Percentiles rank a stretch among this genome's conserved stretches.
phyloP scores from a whole-genome alignment of 192 early-diverging fungal genomes.

The Dissophora globulifera region DNA sequence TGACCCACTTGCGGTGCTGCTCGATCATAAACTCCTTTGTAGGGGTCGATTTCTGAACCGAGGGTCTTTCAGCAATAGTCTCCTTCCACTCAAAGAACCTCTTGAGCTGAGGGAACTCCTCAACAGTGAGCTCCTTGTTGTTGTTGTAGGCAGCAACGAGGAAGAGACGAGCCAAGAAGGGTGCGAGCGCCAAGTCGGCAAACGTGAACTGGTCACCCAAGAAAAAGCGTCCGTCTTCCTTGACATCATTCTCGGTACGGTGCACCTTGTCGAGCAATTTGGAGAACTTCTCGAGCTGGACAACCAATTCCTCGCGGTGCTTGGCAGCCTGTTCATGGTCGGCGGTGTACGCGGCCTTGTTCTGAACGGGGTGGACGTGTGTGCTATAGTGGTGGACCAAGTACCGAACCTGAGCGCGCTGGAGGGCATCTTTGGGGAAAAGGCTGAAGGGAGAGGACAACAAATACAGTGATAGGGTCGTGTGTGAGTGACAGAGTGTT shows the following conservation, averaged over 20 bases:
- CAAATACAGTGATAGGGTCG: no score
- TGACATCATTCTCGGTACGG: slow-evolving; percentile 29
- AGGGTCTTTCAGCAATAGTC: slow-evolving; percentile 18
- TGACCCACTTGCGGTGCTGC: slow-evolving; percentile 40
- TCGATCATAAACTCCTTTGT: slow-evolving; percentile 19
- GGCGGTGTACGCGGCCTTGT: slow-evolving; percentile 29
- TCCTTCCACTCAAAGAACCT: slow-evolving; percentile 52
- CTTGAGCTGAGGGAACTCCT: slow-evolving; percentile 38
- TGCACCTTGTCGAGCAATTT: slow-evolving; percentile 31
- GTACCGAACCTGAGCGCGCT: slow-evolving; percentile 56
- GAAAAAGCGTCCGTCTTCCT: slow-evolving; percentile 57
- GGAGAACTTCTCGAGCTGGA: slow-evolving; percentile 52
- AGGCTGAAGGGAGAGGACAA: slow-evolving; percentile 54
- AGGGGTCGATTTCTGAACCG: slow-evolving; percentile 38
- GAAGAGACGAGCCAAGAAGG: slow-evolving; percentile 56
- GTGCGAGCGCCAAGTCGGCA: slow-evolving; percentile 60
- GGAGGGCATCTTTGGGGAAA: slow-evolving; percentile 55
- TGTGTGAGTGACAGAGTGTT: no score
- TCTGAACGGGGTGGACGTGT: slow-evolving; percentile 28
- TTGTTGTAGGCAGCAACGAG: slow-evolving; percentile 30
- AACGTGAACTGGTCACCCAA: slow-evolving; percentile 58
- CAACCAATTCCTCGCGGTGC: slow-evolving; percentile 33
- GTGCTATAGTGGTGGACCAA: slow-evolving; percentile 56
- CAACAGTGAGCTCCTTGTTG: slow-evolving; percentile 23
- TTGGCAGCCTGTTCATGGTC: slow-evolving; percentile 34